These are phyloP conservation scores for Ceratocystis albifundus DNA, from an alignment of 2,329 filamentous ascomycete genomes.

Conservation along the genomic window DNA sequence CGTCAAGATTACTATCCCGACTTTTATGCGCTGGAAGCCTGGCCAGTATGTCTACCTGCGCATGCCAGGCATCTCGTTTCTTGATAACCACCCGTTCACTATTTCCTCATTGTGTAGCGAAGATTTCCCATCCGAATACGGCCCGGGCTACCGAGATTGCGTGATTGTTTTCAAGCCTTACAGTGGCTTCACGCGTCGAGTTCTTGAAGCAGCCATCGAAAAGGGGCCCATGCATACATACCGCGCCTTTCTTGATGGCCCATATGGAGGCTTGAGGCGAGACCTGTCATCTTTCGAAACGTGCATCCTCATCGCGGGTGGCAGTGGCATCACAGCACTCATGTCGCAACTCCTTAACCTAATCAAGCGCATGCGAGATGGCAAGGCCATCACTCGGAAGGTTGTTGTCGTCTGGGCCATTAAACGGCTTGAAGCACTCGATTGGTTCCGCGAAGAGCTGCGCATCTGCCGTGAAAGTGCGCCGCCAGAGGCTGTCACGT, in stretches of 20 bases:
- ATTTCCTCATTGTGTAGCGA: slow-evolving; percentile 86
- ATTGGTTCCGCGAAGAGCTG: slow-evolving; percentile 94
- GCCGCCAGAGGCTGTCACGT: slow-evolving; percentile 76
- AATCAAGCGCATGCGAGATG: slow-evolving; percentile 93
- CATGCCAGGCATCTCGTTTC: slow-evolving; percentile 80
- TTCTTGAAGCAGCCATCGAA: slow-evolving; percentile 69
- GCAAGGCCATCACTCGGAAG: slow-evolving; percentile 82
- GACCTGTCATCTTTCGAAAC: slow-evolving; percentile 88
- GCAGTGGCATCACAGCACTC: slow-evolving; percentile 86
- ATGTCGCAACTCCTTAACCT: slow-evolving; percentile 83
- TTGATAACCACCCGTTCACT: slow-evolving; percentile 93
- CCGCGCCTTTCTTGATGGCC: slow-evolving; percentile 81
- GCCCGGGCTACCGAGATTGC: slow-evolving; percentile 77
- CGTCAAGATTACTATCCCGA: slow-evolving; percentile 91
- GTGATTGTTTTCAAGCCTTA: slow-evolving; percentile 87
- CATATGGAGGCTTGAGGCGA: slow-evolving; percentile 87
- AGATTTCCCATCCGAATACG: slow-evolving; percentile 85
- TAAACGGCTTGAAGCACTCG: slow-evolving; percentile 83
- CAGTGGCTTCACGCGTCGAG: slow-evolving; percentile 75
- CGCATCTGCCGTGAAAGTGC: slow-evolving; percentile 83
- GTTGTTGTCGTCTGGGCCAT: slow-evolving; percentile 91
- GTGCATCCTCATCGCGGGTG: slow-evolving; percentile 83
- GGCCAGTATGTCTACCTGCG: slow-evolving; percentile 91
- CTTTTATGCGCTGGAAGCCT: slow-evolving; percentile 82
- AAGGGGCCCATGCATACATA: slow-evolving; percentile 88